Percentiles rank a stretch among this genome's conserved stretches.
Evolutionary conservation across 2,329 filamentous ascomycete species (phyloP).

Genomic region (Mycosphaerella sp.): DNA sequence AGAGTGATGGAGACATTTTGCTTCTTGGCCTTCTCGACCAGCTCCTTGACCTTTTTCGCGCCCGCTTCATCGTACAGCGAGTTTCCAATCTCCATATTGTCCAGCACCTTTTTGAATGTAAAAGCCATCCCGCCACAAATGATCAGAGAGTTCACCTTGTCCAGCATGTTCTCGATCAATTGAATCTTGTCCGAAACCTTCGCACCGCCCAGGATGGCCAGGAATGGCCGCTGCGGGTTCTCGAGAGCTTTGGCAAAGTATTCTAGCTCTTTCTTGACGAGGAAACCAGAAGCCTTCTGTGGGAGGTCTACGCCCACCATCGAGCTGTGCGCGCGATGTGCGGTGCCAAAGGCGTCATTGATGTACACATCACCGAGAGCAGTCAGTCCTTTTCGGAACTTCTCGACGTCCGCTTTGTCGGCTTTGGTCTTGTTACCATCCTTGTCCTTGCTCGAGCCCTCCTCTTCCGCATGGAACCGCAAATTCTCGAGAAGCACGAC

Average conservation of each 20-base stretch:
- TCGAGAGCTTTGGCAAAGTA: slow-evolving; percentile 98
- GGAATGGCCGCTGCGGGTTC: slow-evolving; percentile 87
- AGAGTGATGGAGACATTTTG: slow-evolving; percentile 94
- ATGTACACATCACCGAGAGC: slow-evolving; percentile 92
- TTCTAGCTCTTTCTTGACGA: slow-evolving; percentile 99
- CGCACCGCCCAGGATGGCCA: slow-evolving; percentile 94
- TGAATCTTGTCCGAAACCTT: slow-evolving; percentile 99
- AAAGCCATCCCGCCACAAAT: slow-evolving; percentile 99
- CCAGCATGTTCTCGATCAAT: slow-evolving; percentile 96
- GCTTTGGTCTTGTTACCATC: slow-evolving; percentile 98
- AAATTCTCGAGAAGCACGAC: slow-evolving; percentile 94
- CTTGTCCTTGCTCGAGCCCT: slow-evolving; percentile 89
- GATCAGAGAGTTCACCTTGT: slow-evolving; percentile 95
- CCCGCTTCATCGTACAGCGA: slow-evolving; percentile 91
- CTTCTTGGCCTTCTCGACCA: slow-evolving; percentile 93
- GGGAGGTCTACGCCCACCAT: slow-evolving; percentile 97
- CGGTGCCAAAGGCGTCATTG: slow-evolving; percentile 98
- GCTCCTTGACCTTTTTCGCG: slow-evolving; percentile 77
- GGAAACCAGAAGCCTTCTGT: slow-evolving; percentile 94
- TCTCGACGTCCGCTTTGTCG: slow-evolving; percentile 82
- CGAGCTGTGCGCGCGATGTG: slow-evolving; percentile 96
- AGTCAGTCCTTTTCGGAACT: slow-evolving; percentile 93
- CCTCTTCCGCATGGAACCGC: slow-evolving; percentile 96
- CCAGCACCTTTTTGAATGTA: slow-evolving; percentile 99
- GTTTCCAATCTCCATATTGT: slow-evolving; percentile 81